phyloP scores from a whole-genome alignment of 1,284 basidiomycete species.

The Boletus sp. region DNA sequence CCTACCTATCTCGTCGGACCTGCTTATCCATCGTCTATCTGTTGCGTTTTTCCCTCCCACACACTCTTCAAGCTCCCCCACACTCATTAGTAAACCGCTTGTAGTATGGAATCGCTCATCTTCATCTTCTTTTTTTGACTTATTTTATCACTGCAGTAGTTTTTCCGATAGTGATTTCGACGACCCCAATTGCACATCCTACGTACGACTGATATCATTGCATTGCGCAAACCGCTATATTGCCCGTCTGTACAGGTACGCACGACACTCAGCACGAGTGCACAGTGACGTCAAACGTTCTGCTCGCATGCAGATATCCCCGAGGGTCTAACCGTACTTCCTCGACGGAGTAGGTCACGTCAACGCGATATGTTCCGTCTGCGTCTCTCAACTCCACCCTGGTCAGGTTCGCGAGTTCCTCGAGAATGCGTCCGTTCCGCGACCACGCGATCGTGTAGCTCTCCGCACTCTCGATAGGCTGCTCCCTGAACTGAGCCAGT shows the following conservation, averaged over 20 bases:
- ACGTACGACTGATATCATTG: slow-evolving; percentile 12
- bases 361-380: slow-evolving; percentile 41
- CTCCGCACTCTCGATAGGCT: slow-evolving; percentile 38
- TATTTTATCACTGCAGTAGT: slow-evolving; percentile 27
- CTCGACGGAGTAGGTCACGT: slow-evolving; percentile 51
- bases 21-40: slow-evolving; percentile 13
- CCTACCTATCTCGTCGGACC: slow-evolving; percentile 17
- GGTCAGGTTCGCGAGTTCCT: slow-evolving; percentile 47
- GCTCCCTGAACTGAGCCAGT: slow-evolving; percentile 54
- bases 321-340: slow-evolving; percentile 50
- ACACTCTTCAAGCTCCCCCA: slow-evolving; percentile 14
- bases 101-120: slow-evolving; percentile 29
- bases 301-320: slow-evolving; percentile 28
- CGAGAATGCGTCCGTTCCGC: slow-evolving; percentile 42
- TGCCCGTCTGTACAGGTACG: neutral
- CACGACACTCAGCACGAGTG: slow-evolving; percentile 1
- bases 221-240: neutral
- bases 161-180: slow-evolving; percentile 9
- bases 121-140: slow-evolving; percentile 11
- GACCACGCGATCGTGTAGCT: slow-evolving; percentile 54
- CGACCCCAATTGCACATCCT: slow-evolving; percentile 14
- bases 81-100: slow-evolving; percentile 24
- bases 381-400: slow-evolving; percentile 36
- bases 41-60: slow-evolving; percentile 8
- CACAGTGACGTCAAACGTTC: slow-evolving; percentile 15